Percentiles rank a stretch among this genome's conserved stretches.
Conservation (phyloP, 306 rosid genomes). For the Rosa multiflora region DNA sequence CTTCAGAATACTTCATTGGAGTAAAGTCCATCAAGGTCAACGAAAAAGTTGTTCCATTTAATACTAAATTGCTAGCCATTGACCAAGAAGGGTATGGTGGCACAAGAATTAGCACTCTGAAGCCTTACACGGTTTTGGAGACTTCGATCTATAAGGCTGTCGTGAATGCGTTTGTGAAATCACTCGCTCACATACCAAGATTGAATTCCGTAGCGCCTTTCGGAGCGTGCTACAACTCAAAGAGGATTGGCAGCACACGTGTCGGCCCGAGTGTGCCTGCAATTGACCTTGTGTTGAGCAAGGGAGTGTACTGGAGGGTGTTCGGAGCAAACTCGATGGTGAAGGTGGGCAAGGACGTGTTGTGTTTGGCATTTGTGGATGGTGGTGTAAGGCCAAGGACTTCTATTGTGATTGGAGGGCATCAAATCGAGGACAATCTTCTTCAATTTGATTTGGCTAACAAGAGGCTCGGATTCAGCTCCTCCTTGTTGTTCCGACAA, state of each 20-base stretch:
- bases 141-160: conserved; percentile 48
- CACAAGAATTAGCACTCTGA: conserved; percentile 56
- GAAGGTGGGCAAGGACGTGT: neutral
- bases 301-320: conserved; percentile 42
- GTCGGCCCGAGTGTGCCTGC: conserved; percentile 54
- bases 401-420: conserved; percentile 57
- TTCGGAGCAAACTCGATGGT: conserved; percentile 71
- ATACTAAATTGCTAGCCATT: conserved; percentile 39
- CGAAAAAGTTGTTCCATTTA: conserved; percentile 26
- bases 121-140: conserved; percentile 52
- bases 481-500: conserved; percentile 37
- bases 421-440: conserved; percentile 56
- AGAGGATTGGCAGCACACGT: neutral
- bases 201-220: conserved; percentile 54
- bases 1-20: conserved; percentile 49
- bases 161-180: conserved; percentile 28
- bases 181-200: conserved; percentile 11
- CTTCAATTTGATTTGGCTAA: conserved; percentile 46
- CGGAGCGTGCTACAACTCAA: conserved; percentile 38
- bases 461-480: conserved; percentile 54
- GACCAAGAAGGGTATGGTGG: conserved; percentile 54
- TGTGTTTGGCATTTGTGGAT: conserved; percentile 21
- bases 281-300: conserved; percentile 46
- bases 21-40: conserved; percentile 47
- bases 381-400: conserved; percentile 28